Evolutionary conservation across 495 filamentous ascomycete genomes (phyloP), one percentile per base, ranked within the genome.

Genomic region (Pyrenopolyporus hunteri): DNA sequence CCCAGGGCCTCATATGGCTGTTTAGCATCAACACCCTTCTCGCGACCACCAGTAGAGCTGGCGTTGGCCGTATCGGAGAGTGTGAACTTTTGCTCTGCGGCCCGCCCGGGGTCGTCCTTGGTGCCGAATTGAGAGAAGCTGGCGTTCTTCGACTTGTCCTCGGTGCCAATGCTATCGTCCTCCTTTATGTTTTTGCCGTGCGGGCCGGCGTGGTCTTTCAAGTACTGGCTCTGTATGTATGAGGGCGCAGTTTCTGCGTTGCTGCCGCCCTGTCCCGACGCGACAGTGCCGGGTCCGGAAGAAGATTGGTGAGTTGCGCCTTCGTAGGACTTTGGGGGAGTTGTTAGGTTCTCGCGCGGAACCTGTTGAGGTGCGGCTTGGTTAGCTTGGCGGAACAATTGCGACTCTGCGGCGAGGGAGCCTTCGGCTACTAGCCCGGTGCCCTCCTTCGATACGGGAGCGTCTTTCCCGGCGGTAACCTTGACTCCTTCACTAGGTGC

Each of bases 151-250:
- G 37, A 32, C 8, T 60, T 70, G 32, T 64, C 70, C 20, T 46
- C 68, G 4, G 60, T 63, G 25, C 54, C 66, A 4, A 71, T 72
- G 13, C 70, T 70, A 7, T 70, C 70, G 11, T 73, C 75, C 66
- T 78, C 77, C 7, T 13, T 71, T 6, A 78, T 32, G 29, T 76
- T 78, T 67, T 71, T 74, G 35, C 76, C 77, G 40, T 79, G 72
- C 6, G 75, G 75, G 11, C 70, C 68, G 13, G 37, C 32, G 9
- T 14, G 26, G 35, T 64, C 60, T 11, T 45, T 60, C 2, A 45
- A 5, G 25, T 37, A 60, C 59, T 69, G 66, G 48, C 42, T 67
- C 10, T 56, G 20, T 7, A 70, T 67, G 50, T 78, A 76, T 3
- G 49, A 67, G 2, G 75, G 75, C 16, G 76, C 74, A 1, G 64